phyloP scores from a whole-genome alignment of 2,329 filamentous ascomycete genomes.

The Fusarium annulatum region DNA sequence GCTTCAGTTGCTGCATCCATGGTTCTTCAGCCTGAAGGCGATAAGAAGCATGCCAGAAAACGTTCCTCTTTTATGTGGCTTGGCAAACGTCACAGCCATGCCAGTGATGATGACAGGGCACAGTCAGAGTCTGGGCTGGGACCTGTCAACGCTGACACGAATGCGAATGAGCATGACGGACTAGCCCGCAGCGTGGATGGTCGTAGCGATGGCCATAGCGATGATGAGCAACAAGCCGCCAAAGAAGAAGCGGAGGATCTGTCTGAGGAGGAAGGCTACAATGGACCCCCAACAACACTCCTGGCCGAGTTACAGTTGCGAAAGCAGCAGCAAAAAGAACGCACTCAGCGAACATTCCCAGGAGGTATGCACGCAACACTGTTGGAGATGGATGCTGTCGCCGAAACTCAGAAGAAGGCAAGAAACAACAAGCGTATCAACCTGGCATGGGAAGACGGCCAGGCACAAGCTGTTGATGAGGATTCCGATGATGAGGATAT shows the following conservation, averaged over 20 bases:
- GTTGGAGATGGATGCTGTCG: slow-evolving; percentile 89
- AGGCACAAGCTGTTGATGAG: slow-evolving; percentile 57
- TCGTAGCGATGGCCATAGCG: slow-evolving; percentile 38
- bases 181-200: slow-evolving; percentile 46
- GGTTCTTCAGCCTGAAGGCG: slow-evolving; percentile 38
- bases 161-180: slow-evolving; percentile 33
- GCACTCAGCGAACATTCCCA: slow-evolving; percentile 73
- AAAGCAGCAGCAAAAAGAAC: slow-evolving; percentile 86
- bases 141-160: slow-evolving; percentile 43
- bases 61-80: slow-evolving; percentile 62
- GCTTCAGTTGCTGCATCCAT: slow-evolving; percentile 49
- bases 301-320: slow-evolving; percentile 91
- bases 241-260: slow-evolving; percentile 59
- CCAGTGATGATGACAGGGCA: slow-evolving; percentile 43
- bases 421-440: slow-evolving; percentile 81
- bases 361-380: slow-evolving; percentile 92
- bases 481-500: slow-evolving; percentile 82
- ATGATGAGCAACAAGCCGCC: slow-evolving; percentile 52
- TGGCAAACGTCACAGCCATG: slow-evolving; percentile 53
- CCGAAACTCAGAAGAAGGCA: slow-evolving; percentile 82
- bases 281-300: slow-evolving; percentile 86
- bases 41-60: slow-evolving; percentile 55
- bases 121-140: slow-evolving; percentile 41
- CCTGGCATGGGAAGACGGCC: slow-evolving; percentile 87
- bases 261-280: slow-evolving; percentile 63